Conservation (phyloP, 495 filamentous ascomycete genomes). For the Ramalina intermedia region DNA sequence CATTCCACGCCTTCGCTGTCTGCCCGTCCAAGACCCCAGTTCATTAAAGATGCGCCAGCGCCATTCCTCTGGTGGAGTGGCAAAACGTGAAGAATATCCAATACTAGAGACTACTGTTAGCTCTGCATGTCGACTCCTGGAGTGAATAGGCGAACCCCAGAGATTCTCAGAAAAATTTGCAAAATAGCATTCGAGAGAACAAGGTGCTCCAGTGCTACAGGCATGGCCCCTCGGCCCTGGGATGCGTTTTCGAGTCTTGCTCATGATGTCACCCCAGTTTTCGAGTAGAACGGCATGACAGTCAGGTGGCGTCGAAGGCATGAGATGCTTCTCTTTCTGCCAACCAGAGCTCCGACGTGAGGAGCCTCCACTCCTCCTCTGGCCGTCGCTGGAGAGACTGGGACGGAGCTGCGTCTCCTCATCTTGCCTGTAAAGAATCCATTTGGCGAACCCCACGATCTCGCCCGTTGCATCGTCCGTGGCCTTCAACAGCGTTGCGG, state of each 20-base stretch:
- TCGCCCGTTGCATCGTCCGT: slow-evolving; percentile 11
- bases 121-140: not conserved
- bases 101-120: slow-evolving; percentile 12
- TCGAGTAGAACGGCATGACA: slow-evolving; percentile 7
- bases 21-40: slow-evolving; percentile 28
- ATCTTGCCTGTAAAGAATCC: slow-evolving; percentile 13
- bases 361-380: not conserved
- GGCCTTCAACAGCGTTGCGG: slow-evolving; percentile 9
- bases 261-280: slow-evolving; percentile 9
- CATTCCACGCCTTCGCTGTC: slow-evolving; percentile 25
- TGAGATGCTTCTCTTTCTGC: slow-evolving; percentile 2
- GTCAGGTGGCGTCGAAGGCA: slow-evolving; percentile 4
- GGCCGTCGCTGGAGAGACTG: not conserved
- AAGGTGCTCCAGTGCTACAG: slow-evolving; percentile 4
- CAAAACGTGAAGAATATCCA: slow-evolving; percentile 24
- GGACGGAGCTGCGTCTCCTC: not conserved
- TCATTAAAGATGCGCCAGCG: slow-evolving; percentile 24
- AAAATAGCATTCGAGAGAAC: slow-evolving; percentile 11
- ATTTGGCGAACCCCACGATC: slow-evolving; percentile 17
- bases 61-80: slow-evolving; percentile 26
- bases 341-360: slow-evolving; percentile 1
- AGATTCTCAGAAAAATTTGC: slow-evolving; percentile 6
- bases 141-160: slow-evolving; percentile 5
- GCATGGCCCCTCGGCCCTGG: slow-evolving; percentile 7
- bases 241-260: slow-evolving; percentile 7